phyloP scores from a whole-genome alignment of 306 rosid species.

The Fragaria nilgerrensis region DNA sequence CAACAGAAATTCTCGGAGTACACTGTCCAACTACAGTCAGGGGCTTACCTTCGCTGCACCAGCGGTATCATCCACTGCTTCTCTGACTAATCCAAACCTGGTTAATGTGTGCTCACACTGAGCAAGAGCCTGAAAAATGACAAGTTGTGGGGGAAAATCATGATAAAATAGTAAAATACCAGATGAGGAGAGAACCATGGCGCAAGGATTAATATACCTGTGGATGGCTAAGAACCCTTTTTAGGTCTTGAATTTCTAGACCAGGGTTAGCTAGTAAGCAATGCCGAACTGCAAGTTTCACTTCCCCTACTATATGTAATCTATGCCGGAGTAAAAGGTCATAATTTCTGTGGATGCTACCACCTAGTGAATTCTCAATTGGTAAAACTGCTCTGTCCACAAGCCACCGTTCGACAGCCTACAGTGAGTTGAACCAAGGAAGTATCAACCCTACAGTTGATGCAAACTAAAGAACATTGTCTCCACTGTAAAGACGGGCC shows the following conservation, averaged over 20 bases:
- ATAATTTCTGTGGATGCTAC: constrained; percentile 96
- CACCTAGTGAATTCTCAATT: constrained; percentile 92
- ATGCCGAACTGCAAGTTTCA: constrained; percentile 84
- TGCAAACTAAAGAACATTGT: neutral
- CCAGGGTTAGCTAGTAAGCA: constrained; percentile 88
- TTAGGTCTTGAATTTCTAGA: constrained; percentile 64
- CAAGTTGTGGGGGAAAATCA: constrained; percentile 9
- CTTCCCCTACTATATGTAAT: constrained; percentile 95
- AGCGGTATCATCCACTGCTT: constrained; percentile 91
- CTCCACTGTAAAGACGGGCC: neutral
- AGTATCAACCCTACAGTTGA: neutral
- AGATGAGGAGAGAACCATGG: constrained; percentile 10
- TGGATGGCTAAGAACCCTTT: constrained; percentile 90
- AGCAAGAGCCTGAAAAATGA: constrained; percentile 82
- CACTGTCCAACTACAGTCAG: constrained; percentile 21
- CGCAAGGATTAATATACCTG: constrained; percentile 49
- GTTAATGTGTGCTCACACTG: constrained; percentile 95
- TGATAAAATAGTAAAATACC: neutral
- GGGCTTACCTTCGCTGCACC: constrained; percentile 89
- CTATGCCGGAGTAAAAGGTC: constrained; percentile 91
- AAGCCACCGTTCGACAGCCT: constrained; percentile 95
- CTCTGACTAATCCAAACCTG: constrained; percentile 74
- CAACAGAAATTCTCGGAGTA: constrained; percentile 3
- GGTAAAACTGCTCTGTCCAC: constrained; percentile 98
- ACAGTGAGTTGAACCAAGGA: constrained; percentile 15